Evolutionary conservation across 2,329 filamentous ascomycete genomes (phyloP).

Genomic region (Neonectria punicea): DNA sequence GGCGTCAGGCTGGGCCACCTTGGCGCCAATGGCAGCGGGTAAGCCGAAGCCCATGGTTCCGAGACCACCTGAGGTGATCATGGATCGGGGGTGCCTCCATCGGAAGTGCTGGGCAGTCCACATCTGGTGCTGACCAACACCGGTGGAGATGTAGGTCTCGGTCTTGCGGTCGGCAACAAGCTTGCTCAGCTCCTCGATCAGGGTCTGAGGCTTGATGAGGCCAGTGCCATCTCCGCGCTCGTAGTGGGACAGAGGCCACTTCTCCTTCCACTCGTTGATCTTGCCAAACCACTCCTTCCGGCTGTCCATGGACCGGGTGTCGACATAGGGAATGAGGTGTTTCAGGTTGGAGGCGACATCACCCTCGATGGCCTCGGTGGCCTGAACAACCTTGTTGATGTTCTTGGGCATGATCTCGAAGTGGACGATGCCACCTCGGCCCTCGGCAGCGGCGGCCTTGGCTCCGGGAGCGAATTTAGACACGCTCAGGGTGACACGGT

Average conservation of each 20-base stretch:
- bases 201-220: conserved; percentile 91
- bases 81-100: conserved; percentile 89
- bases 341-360: conserved; percentile 85
- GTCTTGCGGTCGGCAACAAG: conserved; percentile 84
- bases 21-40: conserved; percentile 93
- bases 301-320: conserved; percentile 69
- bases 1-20: conserved; percentile 80
- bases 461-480: conserved; percentile 90
- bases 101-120: conserved; percentile 97
- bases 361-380: conserved; percentile 93
- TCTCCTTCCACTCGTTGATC: conserved; percentile 90
- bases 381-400: conserved; percentile 99
- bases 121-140: conserved; percentile 98
- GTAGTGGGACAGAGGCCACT: conserved; percentile 86
- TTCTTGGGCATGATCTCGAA: conserved; percentile 99
- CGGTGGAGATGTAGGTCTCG: conserved; percentile 88
- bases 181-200: conserved; percentile 91
- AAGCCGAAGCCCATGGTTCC: conserved; percentile 91
- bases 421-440: conserved; percentile 93
- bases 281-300: conserved; percentile 89
- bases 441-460: conserved; percentile 83
- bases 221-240: conserved; percentile 80
- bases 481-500: conserved; percentile 87
- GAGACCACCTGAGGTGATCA: conserved; percentile 96
- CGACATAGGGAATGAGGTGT: conserved; percentile 77